phyloP scores from a whole-genome alignment of 2,329 filamentous ascomycete species.

The Colletotrichum australisinense region DNA sequence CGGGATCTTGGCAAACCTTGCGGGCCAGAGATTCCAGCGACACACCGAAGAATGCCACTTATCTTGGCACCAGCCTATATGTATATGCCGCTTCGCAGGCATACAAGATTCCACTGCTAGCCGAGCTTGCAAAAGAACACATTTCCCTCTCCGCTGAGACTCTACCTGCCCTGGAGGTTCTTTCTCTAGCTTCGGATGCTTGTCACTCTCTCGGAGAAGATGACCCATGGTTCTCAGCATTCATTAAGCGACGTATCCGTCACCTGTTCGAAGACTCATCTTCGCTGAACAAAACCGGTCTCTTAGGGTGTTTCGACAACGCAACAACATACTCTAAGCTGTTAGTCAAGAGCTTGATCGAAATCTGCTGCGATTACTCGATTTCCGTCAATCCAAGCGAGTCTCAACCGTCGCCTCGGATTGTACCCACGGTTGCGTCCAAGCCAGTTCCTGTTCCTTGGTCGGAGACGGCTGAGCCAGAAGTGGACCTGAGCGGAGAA shows the following conservation, averaged over 20 bases:
- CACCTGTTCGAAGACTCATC: not conserved
- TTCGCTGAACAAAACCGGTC: not conserved
- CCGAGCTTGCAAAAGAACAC: not conserved
- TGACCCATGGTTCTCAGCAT: conserved; percentile 11
- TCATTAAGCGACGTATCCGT: not conserved
- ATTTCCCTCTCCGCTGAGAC: not conserved
- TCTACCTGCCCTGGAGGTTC: not conserved
- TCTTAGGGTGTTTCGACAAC: not conserved
- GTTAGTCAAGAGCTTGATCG: not conserved
- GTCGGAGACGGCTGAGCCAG: not conserved
- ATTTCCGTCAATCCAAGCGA: not conserved
- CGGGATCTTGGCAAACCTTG: conserved; percentile 19
- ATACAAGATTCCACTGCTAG: not conserved
- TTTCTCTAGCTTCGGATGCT: not conserved
- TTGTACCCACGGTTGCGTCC: not conserved
- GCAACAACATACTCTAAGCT: not conserved
- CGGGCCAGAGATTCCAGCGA: not conserved
- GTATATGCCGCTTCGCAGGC: conserved; percentile 11
- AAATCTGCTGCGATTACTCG: not conserved
- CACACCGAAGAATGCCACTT: not conserved
- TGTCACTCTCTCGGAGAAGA: not conserved
- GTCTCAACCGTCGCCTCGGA: not conserved
- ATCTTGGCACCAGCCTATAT: not conserved
- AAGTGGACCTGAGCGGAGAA: not conserved
- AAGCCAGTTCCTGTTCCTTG: not conserved